phyloP scores from a whole-genome alignment of 2,329 filamentous ascomycete genomes.

The Fusarium sp. region DNA sequence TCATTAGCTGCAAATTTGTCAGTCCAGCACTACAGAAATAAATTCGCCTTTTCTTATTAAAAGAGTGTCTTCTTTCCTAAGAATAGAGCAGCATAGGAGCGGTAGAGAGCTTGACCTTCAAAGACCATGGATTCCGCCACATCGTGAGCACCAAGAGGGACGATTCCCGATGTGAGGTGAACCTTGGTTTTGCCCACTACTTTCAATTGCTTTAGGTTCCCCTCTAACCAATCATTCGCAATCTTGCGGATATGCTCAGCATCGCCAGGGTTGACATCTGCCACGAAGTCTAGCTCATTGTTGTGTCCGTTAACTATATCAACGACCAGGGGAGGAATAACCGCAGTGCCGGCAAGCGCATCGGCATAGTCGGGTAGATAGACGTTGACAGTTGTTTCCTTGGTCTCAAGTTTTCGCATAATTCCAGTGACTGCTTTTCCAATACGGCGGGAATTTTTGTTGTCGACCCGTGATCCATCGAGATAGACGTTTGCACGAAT shows the following conservation, averaged over 20 bases:
- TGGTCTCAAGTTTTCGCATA: conserved; percentile 78
- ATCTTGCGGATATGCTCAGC: conserved; percentile 80
- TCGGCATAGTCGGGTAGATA: conserved; percentile 86
- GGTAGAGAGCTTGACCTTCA: conserved; percentile 82
- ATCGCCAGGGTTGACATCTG: conserved; percentile 79
- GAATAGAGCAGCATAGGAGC: conserved; percentile 68
- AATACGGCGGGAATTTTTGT: conserved; percentile 76
- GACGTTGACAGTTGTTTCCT: conserved; percentile 76
- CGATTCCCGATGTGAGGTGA: conserved; percentile 78
- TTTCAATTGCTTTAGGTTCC: conserved; percentile 75
- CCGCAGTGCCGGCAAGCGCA: conserved; percentile 79
- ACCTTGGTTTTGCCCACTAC: conserved; percentile 80
- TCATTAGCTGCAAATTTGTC: conserved; percentile 64
- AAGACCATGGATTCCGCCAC: conserved; percentile 81
- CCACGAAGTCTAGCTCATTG: conserved; percentile 81
- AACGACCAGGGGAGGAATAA: conserved; percentile 78
- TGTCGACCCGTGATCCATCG: conserved; percentile 79
- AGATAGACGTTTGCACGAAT: conserved; percentile 85
- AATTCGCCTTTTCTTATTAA: conserved; percentile 42
- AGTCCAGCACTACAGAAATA: conserved; percentile 40
- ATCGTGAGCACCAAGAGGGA: conserved; percentile 80
- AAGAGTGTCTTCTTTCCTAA: conserved; percentile 66
- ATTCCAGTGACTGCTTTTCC: conserved; percentile 84
- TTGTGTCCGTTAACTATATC: conserved; percentile 80
- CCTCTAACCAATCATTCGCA: conserved; percentile 89